Base-by-base conservation (phyloP, 768 basidiomycete genomes). In the Lactifluus echinatus region DNA sequence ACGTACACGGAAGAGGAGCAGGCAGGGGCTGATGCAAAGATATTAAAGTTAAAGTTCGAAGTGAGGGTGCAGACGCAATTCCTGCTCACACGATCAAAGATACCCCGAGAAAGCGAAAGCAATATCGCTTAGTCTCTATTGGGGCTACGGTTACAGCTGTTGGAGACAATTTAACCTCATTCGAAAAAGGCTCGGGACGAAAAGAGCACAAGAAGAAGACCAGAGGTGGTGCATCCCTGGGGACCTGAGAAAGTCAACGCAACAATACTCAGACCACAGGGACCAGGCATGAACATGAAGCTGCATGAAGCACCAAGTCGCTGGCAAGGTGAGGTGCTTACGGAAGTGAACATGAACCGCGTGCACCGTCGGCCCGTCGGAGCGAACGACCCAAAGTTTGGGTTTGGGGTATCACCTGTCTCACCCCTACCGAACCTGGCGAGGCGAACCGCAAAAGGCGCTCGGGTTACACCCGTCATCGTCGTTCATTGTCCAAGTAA, bases 141-240 rank as follows among this genome's bases (percentile, higher is more conserved):
- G 82, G 83, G 0, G 82, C n/a, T n/a, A n/a, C n/a, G n/a, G n/a
- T n/a, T n/a, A n/a, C n/a, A n/a, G n/a, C n/a, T n/a, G n/a, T 82
- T 10, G 80, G 81, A 0, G 75, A 82, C 36, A 76, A 84, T 63
- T 64, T 83, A 17, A 67, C 69, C 37, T 65, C 64, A 24, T 64
- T 84, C 24, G 78, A 79, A 61, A 69, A 75, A 51, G 76, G 76
- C 0, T 62, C 84, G 11, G 79, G 77, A 0, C 73, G 71, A 46
- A 78, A 75, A 64, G 71, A 71, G 2, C 84, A 83, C 62, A 77
- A 83, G 63, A 85, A 83, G 0, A 83, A 82, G 67, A 85, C 82
- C 8, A 70, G 76, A 67, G 80, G 81, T 79, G 34, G 46, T 26
- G 29, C 5, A 1, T 2, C 15, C 15, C 11, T 1, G 24, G 17